Conservation (phyloP, 2,329 filamentous ascomycete species). For the Intubia oerlemansii region DNA sequence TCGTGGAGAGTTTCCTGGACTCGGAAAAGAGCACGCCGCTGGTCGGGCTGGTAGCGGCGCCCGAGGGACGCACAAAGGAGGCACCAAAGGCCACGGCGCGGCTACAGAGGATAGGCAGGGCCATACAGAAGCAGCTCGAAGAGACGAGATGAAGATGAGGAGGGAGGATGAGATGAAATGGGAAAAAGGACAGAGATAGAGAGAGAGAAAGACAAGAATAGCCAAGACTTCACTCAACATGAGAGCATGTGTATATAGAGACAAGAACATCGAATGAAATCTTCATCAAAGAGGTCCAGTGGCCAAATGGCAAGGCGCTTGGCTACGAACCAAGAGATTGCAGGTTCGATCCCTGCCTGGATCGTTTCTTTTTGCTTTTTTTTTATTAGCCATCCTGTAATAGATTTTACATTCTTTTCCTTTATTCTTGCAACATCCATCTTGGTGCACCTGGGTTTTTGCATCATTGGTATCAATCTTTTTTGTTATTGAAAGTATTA, state of each 20-base stretch:
- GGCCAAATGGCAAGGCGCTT: slow-evolving; percentile 16
- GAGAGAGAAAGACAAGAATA: background rate
- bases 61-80: slow-evolving; percentile 23
- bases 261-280: no score
- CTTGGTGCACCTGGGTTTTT: no score
- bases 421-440: no score
- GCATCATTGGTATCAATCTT: no score
- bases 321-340: slow-evolving; percentile 18
- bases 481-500: no score
- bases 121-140: slow-evolving; percentile 32
- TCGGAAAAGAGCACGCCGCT: slow-evolving; percentile 22
- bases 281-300: no score
- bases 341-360: slow-evolving; percentile 16
- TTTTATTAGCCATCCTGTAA: no score
- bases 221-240: no score
- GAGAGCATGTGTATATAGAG: no score
- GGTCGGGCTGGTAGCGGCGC: slow-evolving; percentile 31
- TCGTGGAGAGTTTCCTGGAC: slow-evolving; percentile 23
- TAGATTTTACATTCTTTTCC: no score
- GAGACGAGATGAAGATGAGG: slow-evolving; percentile 10
- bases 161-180: background rate
- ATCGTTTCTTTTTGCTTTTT: no score
- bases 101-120: slow-evolving; percentile 30
- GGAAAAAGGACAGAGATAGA: background rate
- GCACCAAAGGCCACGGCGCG: slow-evolving; percentile 29